Base-by-base conservation (phyloP, 2,329 filamentous ascomycete genomes). In the Podosphaera xanthii region DNA sequence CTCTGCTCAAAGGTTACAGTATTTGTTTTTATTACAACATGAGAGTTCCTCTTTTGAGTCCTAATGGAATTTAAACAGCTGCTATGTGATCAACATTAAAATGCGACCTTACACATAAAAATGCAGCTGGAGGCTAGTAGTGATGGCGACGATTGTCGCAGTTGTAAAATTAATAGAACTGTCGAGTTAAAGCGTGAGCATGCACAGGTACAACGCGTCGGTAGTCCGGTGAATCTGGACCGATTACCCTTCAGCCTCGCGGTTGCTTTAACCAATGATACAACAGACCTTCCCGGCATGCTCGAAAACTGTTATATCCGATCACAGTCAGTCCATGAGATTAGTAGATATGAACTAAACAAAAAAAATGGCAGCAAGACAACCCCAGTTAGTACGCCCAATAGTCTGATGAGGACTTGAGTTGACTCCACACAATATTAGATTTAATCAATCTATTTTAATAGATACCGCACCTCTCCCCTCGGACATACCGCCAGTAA, bases 391-490 rank as follows among this genome's bases (percentile, higher is more conserved):
- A 57, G 49, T 50, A 46, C 31, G 33, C 12, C 35, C n/a, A 7
- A 4, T 4, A 33, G n/a, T 30, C 9, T 30, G 4, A 8, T 31
- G 6, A 33, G 35, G 22, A 36, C 30, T 22, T n/a, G 46, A 38
- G 49, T 63, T 67, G 64, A 71, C 67, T 63, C 69, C 65, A 59
- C 54, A 59, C 62, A 64, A 65, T 71, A 65, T 59, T 73, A 97
- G 92, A 73, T 97, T 97, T 84, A 89, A 88, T 76, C 87, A 95
- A 76, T 78, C 89, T 71, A 79, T 86, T 76, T 86, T 97, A 74
- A 81, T 92, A 77, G 92, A 98, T 79, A 92, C 87, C 70, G 95
- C 92, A 66, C 91, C 92, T 69, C 86, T 98, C 69, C 92, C 92
- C 65, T 83, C 87, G 70, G 79, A 84, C 69, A 89, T 98, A 72